These are phyloP conservation scores for Pyrenophora graminea DNA, from an alignment of 2,329 filamentous ascomycete species.

Conservation along the genomic window DNA sequence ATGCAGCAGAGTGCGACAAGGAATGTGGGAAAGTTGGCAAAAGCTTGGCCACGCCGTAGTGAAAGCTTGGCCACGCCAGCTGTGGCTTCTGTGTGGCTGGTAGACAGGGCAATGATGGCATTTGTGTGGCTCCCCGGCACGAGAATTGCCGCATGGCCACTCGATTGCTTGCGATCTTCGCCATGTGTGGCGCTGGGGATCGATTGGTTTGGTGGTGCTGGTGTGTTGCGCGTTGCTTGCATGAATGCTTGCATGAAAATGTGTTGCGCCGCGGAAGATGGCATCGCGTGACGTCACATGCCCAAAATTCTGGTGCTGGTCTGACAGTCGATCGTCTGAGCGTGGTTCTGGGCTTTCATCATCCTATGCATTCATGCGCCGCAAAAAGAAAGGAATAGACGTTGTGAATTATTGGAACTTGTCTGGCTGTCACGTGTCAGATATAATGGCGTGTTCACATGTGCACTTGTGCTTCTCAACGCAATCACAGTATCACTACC, in stretches of 20 bases:
- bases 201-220: not conserved
- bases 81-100: conserved; percentile 25
- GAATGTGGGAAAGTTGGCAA: conserved; percentile 25
- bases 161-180: conserved; percentile 6
- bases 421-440: too few relatives aligned
- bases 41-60: conserved; percentile 22
- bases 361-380: too few relatives aligned
- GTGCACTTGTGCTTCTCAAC: too few relatives aligned
- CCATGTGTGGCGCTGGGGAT: not conserved
- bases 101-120: conserved; percentile 17
- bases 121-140: conserved; percentile 8
- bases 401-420: too few relatives aligned
- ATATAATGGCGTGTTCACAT: too few relatives aligned
- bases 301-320: too few relatives aligned
- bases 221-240: not conserved
- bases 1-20: conserved; percentile 13
- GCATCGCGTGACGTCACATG: conserved; percentile 3
- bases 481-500: too few relatives aligned
- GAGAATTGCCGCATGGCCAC: conserved; percentile 1
- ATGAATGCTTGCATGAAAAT: not conserved
- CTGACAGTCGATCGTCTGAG: too few relatives aligned
- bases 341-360: too few relatives aligned
- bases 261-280: not conserved
- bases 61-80: conserved; percentile 23
- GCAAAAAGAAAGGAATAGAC: not conserved